Base-by-base conservation (phyloP, 2,329 filamentous ascomycete genomes). In the Aureobasidium vineae region DNA sequence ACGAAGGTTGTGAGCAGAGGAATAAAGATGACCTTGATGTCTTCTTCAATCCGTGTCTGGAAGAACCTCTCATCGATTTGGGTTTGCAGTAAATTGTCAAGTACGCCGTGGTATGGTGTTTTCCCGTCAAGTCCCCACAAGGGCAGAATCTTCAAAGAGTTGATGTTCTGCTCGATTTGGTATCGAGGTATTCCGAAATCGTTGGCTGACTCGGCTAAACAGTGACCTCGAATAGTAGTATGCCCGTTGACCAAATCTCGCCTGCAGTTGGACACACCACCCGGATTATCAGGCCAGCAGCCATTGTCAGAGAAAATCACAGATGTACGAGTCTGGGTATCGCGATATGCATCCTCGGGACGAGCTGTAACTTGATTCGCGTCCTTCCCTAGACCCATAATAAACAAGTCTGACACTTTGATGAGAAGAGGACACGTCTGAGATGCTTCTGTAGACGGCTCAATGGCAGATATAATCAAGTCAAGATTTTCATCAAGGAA, bases 121-220 rank as follows among this genome's bases (percentile, higher is more conserved):
- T 83, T 78, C 57, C 81, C 80, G 67, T 85, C 83, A 57, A 85
- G 72, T 3, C 83, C 83, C 83, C 83, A 85, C 0, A 85, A 77
- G 3, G 83, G 83, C 41, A 85, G 75, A 21, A 84, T 75, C 69
- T 84, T 84, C 66, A 85, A 72, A 0, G 83, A 84, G 70, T 84
- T 81, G 11, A 85, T 79, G 66, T 84, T 85, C 70, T 79, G 79
- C 73, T 85, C 83, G 0, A 83, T 82, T 72, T 85, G 83, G 72
- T 84, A 83, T 21, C 83, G 80, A 6, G 83, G 83, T 23, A 84
- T 78, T 36, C 83, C 83, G 68, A 80, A 85, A 67, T 85, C 83
- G 70, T 84, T 84, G 10, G 83, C 83, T 6, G 81, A 81, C 73
- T 85, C 83, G 57, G 81, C 82, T 50, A 85, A 75, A 70, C 84